phyloP scores from a whole-genome alignment of 768 basidiomycete genomes.

The Phanerochaete carnosa region DNA sequence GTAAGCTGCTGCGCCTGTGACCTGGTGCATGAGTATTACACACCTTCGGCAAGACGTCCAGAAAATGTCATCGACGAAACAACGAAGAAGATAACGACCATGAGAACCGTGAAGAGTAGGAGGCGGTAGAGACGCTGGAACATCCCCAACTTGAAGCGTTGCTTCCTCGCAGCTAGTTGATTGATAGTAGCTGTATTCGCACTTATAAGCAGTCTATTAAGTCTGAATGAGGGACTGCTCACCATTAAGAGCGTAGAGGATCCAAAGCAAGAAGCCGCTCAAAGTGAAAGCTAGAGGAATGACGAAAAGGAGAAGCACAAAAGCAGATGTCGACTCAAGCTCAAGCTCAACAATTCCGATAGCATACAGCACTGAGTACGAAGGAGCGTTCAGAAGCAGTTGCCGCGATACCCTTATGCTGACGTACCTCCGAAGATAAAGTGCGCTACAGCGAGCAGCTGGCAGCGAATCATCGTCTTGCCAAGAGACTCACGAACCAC shows the following conservation, averaged over 20 bases:
- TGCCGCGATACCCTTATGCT: not conserved
- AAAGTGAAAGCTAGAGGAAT: slow-evolving; percentile 93
- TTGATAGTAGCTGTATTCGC: slow-evolving; percentile 68
- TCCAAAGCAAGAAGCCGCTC: slow-evolving; percentile 96
- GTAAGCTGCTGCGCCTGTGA: not conserved
- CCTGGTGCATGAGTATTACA: slow-evolving; percentile 1
- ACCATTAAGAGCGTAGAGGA: slow-evolving; percentile 89
- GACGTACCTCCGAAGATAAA: slow-evolving; percentile 89
- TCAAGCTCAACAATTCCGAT: slow-evolving; percentile 93
- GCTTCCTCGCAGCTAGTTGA: slow-evolving; percentile 83
- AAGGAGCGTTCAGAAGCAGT: not conserved
- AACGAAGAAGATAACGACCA: slow-evolving; percentile 88
- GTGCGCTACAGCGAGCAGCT: slow-evolving; percentile 78
- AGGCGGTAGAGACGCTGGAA: slow-evolving; percentile 85
- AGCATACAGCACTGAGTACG: slow-evolving; percentile 72
- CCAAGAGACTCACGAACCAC: slow-evolving; percentile 91
- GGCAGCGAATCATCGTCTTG: slow-evolving; percentile 77
- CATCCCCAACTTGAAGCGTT: slow-evolving; percentile 84
- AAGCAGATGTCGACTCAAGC: slow-evolving; percentile 84
- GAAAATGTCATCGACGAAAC: slow-evolving; percentile 91
- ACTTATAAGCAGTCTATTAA: not conserved
- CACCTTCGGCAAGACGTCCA: slow-evolving; percentile 87
- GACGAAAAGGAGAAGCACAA: slow-evolving; percentile 84
- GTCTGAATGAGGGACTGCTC: not conserved
- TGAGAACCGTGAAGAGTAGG: slow-evolving; percentile 74